Conservation (phyloP, 345 rosid species). For the Eucalyptus regnans region DNA sequence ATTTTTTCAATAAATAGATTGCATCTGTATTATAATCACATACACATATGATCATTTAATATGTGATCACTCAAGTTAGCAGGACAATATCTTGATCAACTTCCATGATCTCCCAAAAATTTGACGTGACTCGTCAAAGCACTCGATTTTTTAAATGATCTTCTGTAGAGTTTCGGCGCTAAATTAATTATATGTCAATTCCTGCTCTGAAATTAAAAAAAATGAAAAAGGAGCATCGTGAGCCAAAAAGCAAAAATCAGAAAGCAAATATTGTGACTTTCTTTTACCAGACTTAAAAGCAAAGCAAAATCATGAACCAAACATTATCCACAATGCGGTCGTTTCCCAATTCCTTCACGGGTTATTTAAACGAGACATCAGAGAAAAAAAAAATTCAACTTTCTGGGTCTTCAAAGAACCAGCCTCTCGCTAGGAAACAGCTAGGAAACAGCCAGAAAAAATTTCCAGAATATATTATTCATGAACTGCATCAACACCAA, state of each 20-base stretch:
- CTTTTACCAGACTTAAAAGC: neutral
- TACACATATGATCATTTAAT: neutral
- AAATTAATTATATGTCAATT: neutral
- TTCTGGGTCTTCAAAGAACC: neutral
- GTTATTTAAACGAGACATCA: neutral
- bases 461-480: neutral
- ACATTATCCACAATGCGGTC: neutral
- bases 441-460: neutral
- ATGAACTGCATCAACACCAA: neutral
- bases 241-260: neutral
- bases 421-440: neutral
- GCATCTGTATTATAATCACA: neutral
- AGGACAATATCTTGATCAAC: neutral
- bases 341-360: neutral
- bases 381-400: neutral
- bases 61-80: neutral
- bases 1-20: too few relatives aligned
- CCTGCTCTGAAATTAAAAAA: neutral
- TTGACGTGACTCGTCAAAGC: neutral
- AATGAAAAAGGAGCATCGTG: neutral
- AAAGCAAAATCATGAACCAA: neutral
- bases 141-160: neutral
- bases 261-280: neutral
- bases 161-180: fast-evolving
- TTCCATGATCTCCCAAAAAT: neutral